phyloP scores from a whole-genome alignment of 441 rosid species.

The Populus tomentosa region DNA sequence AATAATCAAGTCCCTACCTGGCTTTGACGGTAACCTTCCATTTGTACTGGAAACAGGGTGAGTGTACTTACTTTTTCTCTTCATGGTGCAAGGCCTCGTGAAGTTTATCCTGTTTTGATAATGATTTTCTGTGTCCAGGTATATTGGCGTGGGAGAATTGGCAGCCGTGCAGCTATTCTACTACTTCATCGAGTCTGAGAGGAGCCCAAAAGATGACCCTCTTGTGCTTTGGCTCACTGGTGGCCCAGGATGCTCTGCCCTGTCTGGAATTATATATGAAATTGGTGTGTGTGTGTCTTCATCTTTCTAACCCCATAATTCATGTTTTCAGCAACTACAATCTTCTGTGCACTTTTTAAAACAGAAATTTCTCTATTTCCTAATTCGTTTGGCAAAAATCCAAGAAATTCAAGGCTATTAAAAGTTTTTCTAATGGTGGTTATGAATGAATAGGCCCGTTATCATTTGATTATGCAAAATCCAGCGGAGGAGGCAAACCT shows the following conservation, averaged over 20 bases:
- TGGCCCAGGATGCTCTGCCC: slow-evolving; percentile 37
- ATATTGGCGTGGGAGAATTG: slow-evolving; percentile 26
- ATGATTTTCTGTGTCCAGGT: slow-evolving; percentile 17
- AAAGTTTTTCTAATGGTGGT: too few relatives aligned
- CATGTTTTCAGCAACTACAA: background rate
- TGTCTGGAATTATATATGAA: slow-evolving; percentile 29
- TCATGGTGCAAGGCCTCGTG: background rate
- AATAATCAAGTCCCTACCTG: slow-evolving; percentile 35
- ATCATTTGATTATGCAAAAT: too few relatives aligned
- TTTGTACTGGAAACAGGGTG: slow-evolving; percentile 50
- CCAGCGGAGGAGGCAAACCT: too few relatives aligned
- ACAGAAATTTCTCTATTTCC: too few relatives aligned
- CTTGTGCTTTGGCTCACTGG: slow-evolving; percentile 39
- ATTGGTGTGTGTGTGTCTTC: slow-evolving; percentile 13
- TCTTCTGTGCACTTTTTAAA: background rate
- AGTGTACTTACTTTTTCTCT: background rate
- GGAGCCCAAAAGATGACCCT: slow-evolving; percentile 31
- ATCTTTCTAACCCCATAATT: too few relatives aligned
- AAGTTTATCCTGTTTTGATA: background rate
- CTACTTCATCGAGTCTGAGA: slow-evolving; percentile 36
- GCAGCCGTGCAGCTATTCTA: slow-evolving; percentile 29
- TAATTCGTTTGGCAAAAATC: too few relatives aligned
- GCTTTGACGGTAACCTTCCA: slow-evolving; percentile 43
- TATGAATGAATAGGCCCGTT: too few relatives aligned
- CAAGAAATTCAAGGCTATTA: too few relatives aligned